Conservation (phyloP, 2,329 filamentous ascomycete genomes). For the Penicillium olsonii region DNA sequence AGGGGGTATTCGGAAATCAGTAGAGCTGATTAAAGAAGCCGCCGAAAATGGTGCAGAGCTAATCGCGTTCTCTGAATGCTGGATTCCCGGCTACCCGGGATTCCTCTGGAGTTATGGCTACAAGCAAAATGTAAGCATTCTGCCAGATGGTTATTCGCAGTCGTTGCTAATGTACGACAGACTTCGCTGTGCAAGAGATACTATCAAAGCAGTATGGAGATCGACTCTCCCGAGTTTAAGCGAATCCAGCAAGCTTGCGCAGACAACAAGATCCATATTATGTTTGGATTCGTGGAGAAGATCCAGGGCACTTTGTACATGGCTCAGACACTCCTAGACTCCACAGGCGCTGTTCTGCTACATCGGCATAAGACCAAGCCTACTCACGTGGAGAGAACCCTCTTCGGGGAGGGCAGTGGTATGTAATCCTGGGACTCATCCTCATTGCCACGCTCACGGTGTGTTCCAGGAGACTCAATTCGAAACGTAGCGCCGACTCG, state of each 20-base stretch:
- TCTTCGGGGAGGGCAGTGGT: too few species aligned
- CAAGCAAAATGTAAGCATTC: too few species aligned
- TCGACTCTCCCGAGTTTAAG: not conserved
- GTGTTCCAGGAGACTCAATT: too few species aligned
- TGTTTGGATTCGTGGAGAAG: not conserved
- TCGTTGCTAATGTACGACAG: constrained; percentile 4
- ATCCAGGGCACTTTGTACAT: not conserved
- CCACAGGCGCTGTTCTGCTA: constrained; percentile 42
- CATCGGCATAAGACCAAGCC: constrained; percentile 54
- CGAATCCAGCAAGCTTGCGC: not conserved
- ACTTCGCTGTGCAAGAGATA: constrained; percentile 21
- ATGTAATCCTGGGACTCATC: too few species aligned
- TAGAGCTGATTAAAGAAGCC: constrained; percentile 58
- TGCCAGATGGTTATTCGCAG: not conserved
- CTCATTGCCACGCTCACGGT: too few species aligned
- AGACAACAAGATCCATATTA: not conserved
- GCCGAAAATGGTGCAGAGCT: constrained; percentile 56
- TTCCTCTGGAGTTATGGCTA: too few species aligned
- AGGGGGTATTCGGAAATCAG: constrained; percentile 53
- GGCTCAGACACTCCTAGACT: constrained; percentile 48
- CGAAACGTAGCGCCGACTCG: too few species aligned
- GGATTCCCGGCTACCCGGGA: constrained; percentile 58
- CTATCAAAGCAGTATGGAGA: not conserved
- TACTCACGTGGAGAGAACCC: constrained; percentile 51
- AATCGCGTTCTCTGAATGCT: constrained; percentile 57